phyloP scores from a whole-genome alignment of 2,329 filamentous ascomycete genomes.

The Myotisia sp. region DNA sequence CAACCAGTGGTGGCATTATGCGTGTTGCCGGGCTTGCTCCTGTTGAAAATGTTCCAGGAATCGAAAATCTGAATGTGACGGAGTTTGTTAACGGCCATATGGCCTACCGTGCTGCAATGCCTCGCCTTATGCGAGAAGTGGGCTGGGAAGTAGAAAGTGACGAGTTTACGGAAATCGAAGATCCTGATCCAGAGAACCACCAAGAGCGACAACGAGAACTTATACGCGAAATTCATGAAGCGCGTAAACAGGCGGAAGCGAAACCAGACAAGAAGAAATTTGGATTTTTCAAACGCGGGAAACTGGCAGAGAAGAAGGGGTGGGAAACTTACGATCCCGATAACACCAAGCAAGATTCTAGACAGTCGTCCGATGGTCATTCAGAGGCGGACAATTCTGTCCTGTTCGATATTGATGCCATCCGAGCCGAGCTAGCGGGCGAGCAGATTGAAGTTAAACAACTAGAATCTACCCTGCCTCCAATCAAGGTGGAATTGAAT shows the following conservation, averaged over 20 bases:
- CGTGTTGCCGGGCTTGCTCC: slow-evolving; percentile 70
- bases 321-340: slow-evolving; percentile 88
- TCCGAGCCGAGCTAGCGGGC: slow-evolving; percentile 66
- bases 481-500: slow-evolving; percentile 63
- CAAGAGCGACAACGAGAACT: slow-evolving; percentile 74
- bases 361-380: slow-evolving; percentile 18
- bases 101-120: slow-evolving; percentile 91
- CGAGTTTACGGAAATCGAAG: slow-evolving; percentile 92
- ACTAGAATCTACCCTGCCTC: slow-evolving; percentile 73
- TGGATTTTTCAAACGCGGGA: slow-evolving; percentile 69
- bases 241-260: slow-evolving; percentile 69
- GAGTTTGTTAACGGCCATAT: slow-evolving; percentile 81
- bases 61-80: slow-evolving; percentile 85
- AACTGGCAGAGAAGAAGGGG: slow-evolving; percentile 57
- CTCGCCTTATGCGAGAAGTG: slow-evolving; percentile 67
- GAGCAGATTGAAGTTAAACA: slow-evolving; percentile 61
- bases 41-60: slow-evolving; percentile 58
- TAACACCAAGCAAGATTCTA: slow-evolving; percentile 19
- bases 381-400: slow-evolving; percentile 38
- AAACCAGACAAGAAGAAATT: slow-evolving; percentile 60
- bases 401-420: slow-evolving; percentile 90
- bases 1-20: slow-evolving; percentile 84
- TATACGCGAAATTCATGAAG: slow-evolving; percentile 93
- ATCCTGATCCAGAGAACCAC: slow-evolving; percentile 91
- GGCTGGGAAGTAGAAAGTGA: slow-evolving; percentile 87